phyloP scores from a whole-genome alignment of 1,284 basidiomycete species.

The Ceratobasidium sp. region DNA sequence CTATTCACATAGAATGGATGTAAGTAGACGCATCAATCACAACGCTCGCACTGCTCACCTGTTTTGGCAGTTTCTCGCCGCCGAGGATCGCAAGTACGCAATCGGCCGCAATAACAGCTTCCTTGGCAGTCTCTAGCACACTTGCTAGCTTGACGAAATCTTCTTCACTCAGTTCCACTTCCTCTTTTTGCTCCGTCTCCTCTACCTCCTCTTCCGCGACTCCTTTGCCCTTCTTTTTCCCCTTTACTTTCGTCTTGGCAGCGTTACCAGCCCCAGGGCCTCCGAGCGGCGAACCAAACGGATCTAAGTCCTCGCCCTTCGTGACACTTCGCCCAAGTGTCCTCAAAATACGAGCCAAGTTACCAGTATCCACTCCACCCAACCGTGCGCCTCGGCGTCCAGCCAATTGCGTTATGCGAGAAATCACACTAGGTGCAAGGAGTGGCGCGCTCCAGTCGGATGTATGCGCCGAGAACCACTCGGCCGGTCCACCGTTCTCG shows the following conservation, averaged over 20 bases:
- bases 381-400: slow-evolving; percentile 61
- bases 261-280: slow-evolving; percentile 51
- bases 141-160: slow-evolving; percentile 64
- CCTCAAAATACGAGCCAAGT: slow-evolving; percentile 73
- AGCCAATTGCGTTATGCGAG: slow-evolving; percentile 69
- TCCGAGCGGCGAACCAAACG: slow-evolving; percentile 61
- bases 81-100: slow-evolving; percentile 81
- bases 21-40: background rate
- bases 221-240: slow-evolving; percentile 50
- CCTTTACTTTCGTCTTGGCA: slow-evolving; percentile 54
- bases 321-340: slow-evolving; percentile 80
- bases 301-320: slow-evolving; percentile 75
- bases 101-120: slow-evolving; percentile 82
- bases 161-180: slow-evolving; percentile 58
- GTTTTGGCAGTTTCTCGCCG: slow-evolving; percentile 82
- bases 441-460: slow-evolving; percentile 67
- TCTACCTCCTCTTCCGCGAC: slow-evolving; percentile 45
- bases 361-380: slow-evolving; percentile 69
- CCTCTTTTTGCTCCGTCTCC: slow-evolving; percentile 46
- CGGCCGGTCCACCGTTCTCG: slow-evolving; percentile 48
- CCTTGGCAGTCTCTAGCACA: slow-evolving; percentile 67
- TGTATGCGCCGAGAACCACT: slow-evolving; percentile 74
- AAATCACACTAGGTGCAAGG: slow-evolving; percentile 67
- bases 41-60: slow-evolving; percentile 62
- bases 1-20: slow-evolving; percentile 55